These are phyloP conservation scores for Rhodofomes roseus DNA, from an alignment of 1,284 basidiomycete genomes.

Conservation along the genomic window DNA sequence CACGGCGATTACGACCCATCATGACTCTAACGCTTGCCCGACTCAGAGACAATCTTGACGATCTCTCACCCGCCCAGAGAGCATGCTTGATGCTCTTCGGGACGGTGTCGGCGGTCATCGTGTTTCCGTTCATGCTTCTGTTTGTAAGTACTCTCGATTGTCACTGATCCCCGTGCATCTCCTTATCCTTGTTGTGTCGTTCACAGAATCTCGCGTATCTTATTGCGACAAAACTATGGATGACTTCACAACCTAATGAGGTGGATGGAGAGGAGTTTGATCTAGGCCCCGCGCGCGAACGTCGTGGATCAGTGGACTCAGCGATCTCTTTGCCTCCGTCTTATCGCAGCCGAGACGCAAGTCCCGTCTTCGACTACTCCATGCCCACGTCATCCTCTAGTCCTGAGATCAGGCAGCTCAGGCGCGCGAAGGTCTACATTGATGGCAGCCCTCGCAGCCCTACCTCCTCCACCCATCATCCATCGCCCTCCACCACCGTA, in stretches of 20 bases:
- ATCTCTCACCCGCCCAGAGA: not conserved
- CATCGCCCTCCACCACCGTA: not conserved
- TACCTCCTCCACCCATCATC: not conserved
- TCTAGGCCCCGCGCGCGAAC: too few relatives aligned
- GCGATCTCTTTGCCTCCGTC: not conserved
- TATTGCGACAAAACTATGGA: not conserved
- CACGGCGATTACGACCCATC: constrained; percentile 1
- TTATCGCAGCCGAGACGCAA: not conserved
- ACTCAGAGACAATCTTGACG: not conserved
- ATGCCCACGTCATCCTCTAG: not conserved
- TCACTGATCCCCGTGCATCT: not conserved
- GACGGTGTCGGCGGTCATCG: not conserved
- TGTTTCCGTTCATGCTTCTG: not conserved
- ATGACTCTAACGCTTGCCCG: not conserved
- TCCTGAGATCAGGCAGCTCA: not conserved
- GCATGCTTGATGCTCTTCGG: not conserved
- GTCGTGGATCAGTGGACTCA: not conserved
- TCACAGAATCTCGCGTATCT: not conserved
- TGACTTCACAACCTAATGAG: not conserved
- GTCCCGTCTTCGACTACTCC: not conserved
- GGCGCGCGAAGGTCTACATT: not conserved
- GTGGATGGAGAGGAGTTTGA: not conserved
- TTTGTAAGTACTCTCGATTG: not conserved
- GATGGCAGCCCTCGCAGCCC: not conserved
- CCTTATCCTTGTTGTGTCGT: not conserved